Evolutionary conservation across 208 protist genomes (phyloP), one percentile per base, ranked within the genome.

Genomic region (Strigomonas galati): DNA sequence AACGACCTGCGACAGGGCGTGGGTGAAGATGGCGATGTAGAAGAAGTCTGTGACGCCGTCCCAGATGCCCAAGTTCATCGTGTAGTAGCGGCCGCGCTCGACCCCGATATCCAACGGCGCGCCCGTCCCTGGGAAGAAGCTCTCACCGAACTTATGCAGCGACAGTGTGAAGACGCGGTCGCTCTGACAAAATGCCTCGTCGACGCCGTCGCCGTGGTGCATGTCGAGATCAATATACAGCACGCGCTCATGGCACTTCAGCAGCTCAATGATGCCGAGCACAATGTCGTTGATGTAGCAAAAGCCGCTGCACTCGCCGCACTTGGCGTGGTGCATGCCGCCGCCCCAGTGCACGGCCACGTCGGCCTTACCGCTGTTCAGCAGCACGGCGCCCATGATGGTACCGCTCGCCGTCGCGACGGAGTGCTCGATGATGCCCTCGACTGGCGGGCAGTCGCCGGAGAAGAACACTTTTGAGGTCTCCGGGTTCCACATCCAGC

Each of bases 251-350:
- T 93, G 81, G 61, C 84, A 91, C 67, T 99, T 99, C 44, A 99
- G 84, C n/a, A 99, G 92, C 82, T 99, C 99, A 26, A 99, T 69
- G 67, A 99, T 99, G 10, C 81, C 98, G 26, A 99, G 79, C 2
- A 99, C 99, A 70, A 99, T 99, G 84, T 99, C 99, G 75, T 99
- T 99, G 9, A 99, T 89, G 76, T 99, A 99, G 90, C 99, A 99
- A 81, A 99, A 99, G 14, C 99, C 99, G 44, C 86, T 95, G 54
- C 97, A 97, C 84, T 99, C 96, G 53, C 81, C 82, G 53, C 97
- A 98, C 73, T 99, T 98, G 26, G 97, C 92, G 80, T 99, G 98
- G 76, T 99, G 98, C 72, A 99, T 90, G 23, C 99, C 99, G 40
- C 99, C 99, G 40, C 97, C 91, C 98, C 98, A 99, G 87, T 99